Evolutionary conservation across 1,139 yeast species (phyloP).

Genomic region (Kodamaea arcana): DNA sequence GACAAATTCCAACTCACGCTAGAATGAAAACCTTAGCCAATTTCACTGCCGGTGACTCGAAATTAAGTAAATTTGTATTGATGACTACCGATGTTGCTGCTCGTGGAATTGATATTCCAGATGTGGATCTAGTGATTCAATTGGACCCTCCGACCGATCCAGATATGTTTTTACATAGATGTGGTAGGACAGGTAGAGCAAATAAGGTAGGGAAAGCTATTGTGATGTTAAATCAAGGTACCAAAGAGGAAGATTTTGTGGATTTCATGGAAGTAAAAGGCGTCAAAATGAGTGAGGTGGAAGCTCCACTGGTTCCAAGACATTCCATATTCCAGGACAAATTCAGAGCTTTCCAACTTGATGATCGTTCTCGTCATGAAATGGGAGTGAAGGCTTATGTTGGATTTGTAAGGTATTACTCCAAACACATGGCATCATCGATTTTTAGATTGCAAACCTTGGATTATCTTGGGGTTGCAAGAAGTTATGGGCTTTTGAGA

Average conservation of each 20-base stretch:
- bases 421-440: slow-evolving; percentile 87
- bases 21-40: slow-evolving; percentile 64
- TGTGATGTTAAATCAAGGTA: slow-evolving; percentile 61
- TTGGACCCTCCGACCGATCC: slow-evolving; percentile 91
- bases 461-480: slow-evolving; percentile 71
- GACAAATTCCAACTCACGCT: slow-evolving; percentile 73
- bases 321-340: slow-evolving; percentile 24
- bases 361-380: slow-evolving; percentile 79
- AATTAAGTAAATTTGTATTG: slow-evolving; percentile 51
- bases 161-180: slow-evolving; percentile 86
- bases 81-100: slow-evolving; percentile 89
- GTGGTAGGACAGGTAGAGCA: slow-evolving; percentile 96
- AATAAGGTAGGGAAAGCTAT: slow-evolving; percentile 78
- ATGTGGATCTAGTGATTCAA: slow-evolving; percentile 84
- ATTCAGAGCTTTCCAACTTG: slow-evolving; percentile 56
- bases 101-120: slow-evolving; percentile 89
- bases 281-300: slow-evolving; percentile 46
- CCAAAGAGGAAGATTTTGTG: slow-evolving; percentile 74
- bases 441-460: slow-evolving; percentile 73
- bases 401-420: slow-evolving; percentile 76
- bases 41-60: slow-evolving; percentile 48
- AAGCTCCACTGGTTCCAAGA: slow-evolving; percentile 20
- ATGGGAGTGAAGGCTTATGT: slow-evolving; percentile 76
- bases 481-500: slow-evolving; percentile 73
- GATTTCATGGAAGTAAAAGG: slow-evolving; percentile 78